A percentile compares a stretch with the other conserved stretches of the same genome.
Conservation (phyloP, 768 basidiomycete species). For the Leccinum imitatum region DNA sequence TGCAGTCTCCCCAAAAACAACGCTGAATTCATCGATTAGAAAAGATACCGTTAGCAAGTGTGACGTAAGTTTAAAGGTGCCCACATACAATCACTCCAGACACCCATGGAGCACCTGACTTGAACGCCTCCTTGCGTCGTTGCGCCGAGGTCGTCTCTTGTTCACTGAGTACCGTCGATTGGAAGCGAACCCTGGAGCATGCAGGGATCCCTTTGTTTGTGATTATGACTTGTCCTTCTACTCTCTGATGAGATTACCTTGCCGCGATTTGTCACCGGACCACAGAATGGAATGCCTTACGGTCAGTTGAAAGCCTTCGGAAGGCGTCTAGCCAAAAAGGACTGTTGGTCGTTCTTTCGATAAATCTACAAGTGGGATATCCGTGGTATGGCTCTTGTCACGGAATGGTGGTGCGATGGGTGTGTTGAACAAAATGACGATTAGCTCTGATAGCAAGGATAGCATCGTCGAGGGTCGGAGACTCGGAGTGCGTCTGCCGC, state of each 20-base stretch:
- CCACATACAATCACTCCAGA: background rate
- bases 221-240: conserved; percentile 7
- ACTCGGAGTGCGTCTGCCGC: background rate
- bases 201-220: background rate
- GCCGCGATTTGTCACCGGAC: conserved; percentile 2
- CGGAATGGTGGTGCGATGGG: conserved; percentile 17
- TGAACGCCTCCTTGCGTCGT: too few species aligned
- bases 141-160: too few species aligned
- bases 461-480: conserved; percentile 1
- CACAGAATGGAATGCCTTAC: conserved; percentile 14
- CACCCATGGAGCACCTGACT: background rate
- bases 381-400: background rate
- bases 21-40: too few species aligned
- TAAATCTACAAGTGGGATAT: conserved; percentile 24
- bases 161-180: background rate
- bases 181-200: background rate
- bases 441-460: conserved; percentile 16
- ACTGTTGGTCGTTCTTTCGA: conserved; percentile 1
- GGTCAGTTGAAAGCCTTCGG: conserved; percentile 3
- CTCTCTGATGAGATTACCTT: conserved; percentile 10
- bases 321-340: conserved; percentile 6
- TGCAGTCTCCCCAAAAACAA: too few species aligned
- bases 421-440: conserved; percentile 23
- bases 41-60: background rate
- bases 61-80: background rate